These are phyloP conservation scores for Lentinula novae-zelandiae DNA, from an alignment of 1,284 basidiomycete species.

Conservation along the genomic window DNA sequence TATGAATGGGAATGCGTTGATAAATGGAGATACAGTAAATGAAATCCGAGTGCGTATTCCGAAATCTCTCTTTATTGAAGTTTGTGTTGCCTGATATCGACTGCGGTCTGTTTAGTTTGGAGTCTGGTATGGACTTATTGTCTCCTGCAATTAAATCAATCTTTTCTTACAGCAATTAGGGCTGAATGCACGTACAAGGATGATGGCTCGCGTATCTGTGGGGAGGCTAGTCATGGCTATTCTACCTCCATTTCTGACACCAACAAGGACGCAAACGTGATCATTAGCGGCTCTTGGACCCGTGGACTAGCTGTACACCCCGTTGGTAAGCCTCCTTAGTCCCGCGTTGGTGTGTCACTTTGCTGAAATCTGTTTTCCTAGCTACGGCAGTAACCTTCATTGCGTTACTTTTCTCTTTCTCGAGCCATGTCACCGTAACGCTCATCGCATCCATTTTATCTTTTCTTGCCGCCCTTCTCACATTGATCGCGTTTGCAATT, in stretches of 20 bases:
- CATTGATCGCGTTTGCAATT: conserved; percentile 67
- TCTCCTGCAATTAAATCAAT: background rate
- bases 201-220: conserved; percentile 46
- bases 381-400: conserved; percentile 61
- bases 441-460: conserved; percentile 59
- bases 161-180: conserved; percentile 30
- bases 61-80: background rate
- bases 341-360: background rate
- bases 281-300: conserved; percentile 60
- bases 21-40: conserved; percentile 28
- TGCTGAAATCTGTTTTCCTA: conserved; percentile 23
- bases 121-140: conserved; percentile 43
- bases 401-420: conserved; percentile 60
- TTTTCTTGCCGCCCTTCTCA: conserved; percentile 62
- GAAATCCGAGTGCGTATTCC: conserved; percentile 47
- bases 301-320: conserved; percentile 71
- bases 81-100: conserved; percentile 25
- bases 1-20: conserved; percentile 31
- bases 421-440: conserved; percentile 53
- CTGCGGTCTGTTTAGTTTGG: conserved; percentile 41
- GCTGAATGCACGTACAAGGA: conserved; percentile 49
- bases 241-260: conserved; percentile 36
- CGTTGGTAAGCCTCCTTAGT: conserved; percentile 48
- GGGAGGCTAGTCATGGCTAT: conserved; percentile 48
- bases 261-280: conserved; percentile 31